phyloP scores from a whole-genome alignment of 2,329 filamentous ascomycete species.

The Thermomyces lanuginosus region DNA sequence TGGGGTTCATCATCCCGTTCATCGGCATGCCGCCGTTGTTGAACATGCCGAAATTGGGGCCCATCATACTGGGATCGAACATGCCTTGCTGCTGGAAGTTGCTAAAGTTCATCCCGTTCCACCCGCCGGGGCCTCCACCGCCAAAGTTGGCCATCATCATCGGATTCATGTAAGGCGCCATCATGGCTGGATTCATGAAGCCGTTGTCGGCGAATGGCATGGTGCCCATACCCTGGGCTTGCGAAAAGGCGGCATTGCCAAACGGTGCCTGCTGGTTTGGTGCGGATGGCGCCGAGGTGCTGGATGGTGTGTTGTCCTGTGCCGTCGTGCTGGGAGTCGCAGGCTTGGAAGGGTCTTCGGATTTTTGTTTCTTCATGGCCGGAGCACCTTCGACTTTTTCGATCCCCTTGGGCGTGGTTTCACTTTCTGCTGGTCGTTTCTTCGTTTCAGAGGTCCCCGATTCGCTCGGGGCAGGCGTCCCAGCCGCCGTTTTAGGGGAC shows the following conservation, averaged over 20 bases:
- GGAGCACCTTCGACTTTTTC: constrained; percentile 21
- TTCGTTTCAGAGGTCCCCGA: constrained; percentile 35
- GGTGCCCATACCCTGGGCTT: constrained; percentile 14
- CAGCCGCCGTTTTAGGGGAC: constrained; percentile 7
- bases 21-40: constrained; percentile 19
- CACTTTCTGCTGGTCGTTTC: constrained; percentile 70
- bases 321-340: not conserved
- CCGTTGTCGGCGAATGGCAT: constrained; percentile 21
- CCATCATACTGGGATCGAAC: too few species aligned
- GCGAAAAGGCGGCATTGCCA: constrained; percentile 17
- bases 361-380: constrained; percentile 28
- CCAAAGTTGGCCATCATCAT: constrained; percentile 22
- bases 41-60: constrained; percentile 22
- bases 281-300: constrained; percentile 9
- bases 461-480: constrained; percentile 17
- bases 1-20: constrained; percentile 15
- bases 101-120: constrained; percentile 31
- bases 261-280: constrained; percentile 23
- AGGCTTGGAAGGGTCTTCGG: constrained; percentile 18
- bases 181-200: constrained; percentile 17
- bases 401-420: constrained; percentile 37
- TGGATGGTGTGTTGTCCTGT: constrained; percentile 8
- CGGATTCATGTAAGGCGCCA: constrained; percentile 26
- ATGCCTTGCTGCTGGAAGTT: constrained; percentile 23
- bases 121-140: constrained; percentile 19